Conservation (phyloP, 2,329 filamentous ascomycete genomes). For the Plectosphaerella sp. region DNA sequence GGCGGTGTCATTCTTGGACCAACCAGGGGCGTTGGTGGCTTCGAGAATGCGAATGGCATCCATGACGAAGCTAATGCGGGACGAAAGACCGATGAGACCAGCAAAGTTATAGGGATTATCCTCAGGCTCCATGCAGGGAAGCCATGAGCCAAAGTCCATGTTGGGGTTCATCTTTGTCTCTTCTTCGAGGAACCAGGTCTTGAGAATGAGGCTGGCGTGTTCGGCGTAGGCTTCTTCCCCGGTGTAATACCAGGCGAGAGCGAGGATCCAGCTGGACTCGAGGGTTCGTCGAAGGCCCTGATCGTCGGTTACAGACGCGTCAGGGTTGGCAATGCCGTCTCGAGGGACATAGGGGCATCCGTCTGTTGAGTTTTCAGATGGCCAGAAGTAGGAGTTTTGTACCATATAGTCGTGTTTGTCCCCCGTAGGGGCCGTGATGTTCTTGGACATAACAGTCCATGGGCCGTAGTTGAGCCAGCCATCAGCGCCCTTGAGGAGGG, state of each 20-base stretch:
- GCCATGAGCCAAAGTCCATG: constrained; percentile 13
- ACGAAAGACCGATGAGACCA: constrained; percentile 8
- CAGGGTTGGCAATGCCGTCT: constrained; percentile 20
- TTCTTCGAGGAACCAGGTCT: constrained; percentile 18
- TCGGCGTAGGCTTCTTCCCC: constrained; percentile 14
- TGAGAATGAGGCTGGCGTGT: constrained; percentile 17
- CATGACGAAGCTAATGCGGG: not conserved
- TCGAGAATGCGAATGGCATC: constrained; percentile 18
- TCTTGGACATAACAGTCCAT: constrained; percentile 18
- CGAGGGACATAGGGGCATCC: constrained; percentile 18
- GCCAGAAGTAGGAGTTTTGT: constrained; percentile 19
- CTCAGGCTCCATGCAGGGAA: not conserved
- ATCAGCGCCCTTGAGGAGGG: not conserved
- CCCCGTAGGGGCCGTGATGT: constrained; percentile 11
- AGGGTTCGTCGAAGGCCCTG: constrained; percentile 17
- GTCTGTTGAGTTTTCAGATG: constrained; percentile 9
- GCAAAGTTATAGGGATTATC: constrained; percentile 2
- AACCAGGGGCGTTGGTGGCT: constrained; percentile 13
- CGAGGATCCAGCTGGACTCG: constrained; percentile 16
- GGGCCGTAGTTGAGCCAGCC: constrained; percentile 18
- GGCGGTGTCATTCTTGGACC: constrained; percentile 10
- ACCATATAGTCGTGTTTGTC: constrained; percentile 17
- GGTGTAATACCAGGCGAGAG: constrained; percentile 22
- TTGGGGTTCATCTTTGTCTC: constrained; percentile 20
- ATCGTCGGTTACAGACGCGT: constrained; percentile 13